Evolutionary conservation across 805 yeast species (phyloP).

Genomic region (Groenewaldozyma tartarivorans): DNA sequence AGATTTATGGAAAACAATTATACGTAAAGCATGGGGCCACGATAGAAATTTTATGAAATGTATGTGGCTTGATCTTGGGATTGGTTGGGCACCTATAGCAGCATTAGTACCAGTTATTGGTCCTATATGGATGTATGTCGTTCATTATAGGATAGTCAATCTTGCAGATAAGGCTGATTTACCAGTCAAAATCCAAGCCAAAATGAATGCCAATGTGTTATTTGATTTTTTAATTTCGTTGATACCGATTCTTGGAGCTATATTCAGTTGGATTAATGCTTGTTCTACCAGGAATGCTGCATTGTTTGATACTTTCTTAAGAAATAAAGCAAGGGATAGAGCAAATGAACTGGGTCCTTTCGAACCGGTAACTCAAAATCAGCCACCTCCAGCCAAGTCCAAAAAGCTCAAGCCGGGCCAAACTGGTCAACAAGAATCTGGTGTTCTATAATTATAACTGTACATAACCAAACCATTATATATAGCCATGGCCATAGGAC

Average conservation of each 20-base stretch:
- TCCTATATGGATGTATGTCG: conserved; percentile 67
- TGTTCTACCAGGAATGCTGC: conserved; percentile 90
- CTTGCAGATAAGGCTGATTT: conserved; percentile 50
- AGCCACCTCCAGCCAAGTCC: no score
- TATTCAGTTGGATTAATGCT: conserved; percentile 72
- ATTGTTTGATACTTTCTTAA: conserved; percentile 46
- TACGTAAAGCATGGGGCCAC: conserved; percentile 74
- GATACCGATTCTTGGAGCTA: conserved; percentile 71
- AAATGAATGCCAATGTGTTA: conserved; percentile 66
- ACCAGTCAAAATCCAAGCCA: conserved; percentile 51
- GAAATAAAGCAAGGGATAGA: conserved; percentile 17
- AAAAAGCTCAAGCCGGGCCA: no score
- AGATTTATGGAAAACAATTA: conserved; percentile 63
- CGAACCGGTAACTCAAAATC: conserved; percentile 11
- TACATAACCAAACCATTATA: no score
- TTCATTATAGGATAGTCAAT: conserved; percentile 59
- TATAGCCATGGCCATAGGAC: no score
- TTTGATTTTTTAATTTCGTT: conserved; percentile 67
- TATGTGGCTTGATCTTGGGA: conserved; percentile 53
- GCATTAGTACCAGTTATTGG: conserved; percentile 77
- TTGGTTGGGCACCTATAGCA: conserved; percentile 70
- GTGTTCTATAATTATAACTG: no score
- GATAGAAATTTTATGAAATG: conserved; percentile 79
- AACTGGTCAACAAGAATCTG: no score
- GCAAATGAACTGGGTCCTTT: conserved; percentile 13